Evolutionary conservation across 192 early-diverging fungal genomes (phyloP).

Genomic region (Gigaspora rosea): DNA sequence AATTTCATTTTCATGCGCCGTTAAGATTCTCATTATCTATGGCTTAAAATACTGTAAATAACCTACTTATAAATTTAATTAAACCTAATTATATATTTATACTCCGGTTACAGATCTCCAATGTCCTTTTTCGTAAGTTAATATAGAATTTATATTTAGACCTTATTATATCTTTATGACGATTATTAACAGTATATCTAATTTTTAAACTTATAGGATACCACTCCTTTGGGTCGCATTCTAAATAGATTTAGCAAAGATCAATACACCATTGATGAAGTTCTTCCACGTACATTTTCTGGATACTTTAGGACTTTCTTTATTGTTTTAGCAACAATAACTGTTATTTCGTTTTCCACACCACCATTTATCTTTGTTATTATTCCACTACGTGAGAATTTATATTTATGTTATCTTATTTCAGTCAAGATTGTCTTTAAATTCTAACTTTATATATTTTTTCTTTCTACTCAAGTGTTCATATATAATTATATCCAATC

Average conservation of each 20-base stretch:
- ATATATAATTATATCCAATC: conserved; percentile 63
- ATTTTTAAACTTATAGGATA: conserved; percentile 44
- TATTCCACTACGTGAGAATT: conserved; percentile 25
- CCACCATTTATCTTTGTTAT: conserved; percentile 15
- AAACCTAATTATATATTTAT: not conserved
- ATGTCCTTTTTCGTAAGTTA: conserved; percentile 66
- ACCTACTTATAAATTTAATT: too few species aligned
- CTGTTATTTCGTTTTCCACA: conserved; percentile 37
- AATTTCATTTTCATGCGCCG: too few species aligned
- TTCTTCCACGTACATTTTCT: conserved; percentile 58
- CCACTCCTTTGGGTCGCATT: conserved; percentile 74
- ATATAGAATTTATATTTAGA: not conserved
- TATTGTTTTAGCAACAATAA: conserved; percentile 47
- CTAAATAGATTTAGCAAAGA: conserved; percentile 75
- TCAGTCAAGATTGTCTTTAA: conserved; percentile 36
- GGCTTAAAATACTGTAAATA: not conserved
- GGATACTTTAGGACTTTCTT: conserved; percentile 52
- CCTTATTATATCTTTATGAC: not conserved
- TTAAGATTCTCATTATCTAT: not conserved
- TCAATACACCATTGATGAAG: conserved; percentile 56
- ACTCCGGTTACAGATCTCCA: conserved; percentile 46
- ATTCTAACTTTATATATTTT: conserved; percentile 44
- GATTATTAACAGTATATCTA: not conserved
- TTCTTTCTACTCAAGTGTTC: conserved; percentile 39
- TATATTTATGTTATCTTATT: conserved; percentile 36